Base-by-base conservation (phyloP, 176 grass and related monocot genomes). In the Oryza rufipogon region DNA sequence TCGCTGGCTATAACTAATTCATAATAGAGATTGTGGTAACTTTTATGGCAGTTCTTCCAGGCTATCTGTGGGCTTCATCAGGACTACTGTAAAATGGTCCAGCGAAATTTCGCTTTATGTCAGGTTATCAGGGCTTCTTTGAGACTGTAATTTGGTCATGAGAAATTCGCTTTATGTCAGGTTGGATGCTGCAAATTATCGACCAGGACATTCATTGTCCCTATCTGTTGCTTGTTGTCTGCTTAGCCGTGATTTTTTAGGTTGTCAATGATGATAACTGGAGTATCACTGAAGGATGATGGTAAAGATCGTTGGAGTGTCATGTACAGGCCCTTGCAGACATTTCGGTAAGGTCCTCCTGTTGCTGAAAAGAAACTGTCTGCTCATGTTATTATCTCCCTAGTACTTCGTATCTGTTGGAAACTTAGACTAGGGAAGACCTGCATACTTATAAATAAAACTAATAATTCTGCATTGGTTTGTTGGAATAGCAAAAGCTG, bases 401-500 rank as follows among this genome's bases (percentile, higher is more conserved):
- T 74, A 41, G 39, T 41, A 7, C 45, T 10, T 74, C 13, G 6
- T 10, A 74, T 51, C 19, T 63, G 58, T 11, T 63, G 58, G 8
- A 19, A 63, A 63, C 58, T 63, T 63, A 20, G 20, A 22, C 20
- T 61, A 61, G 56, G 19, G 9, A 61, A 61, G 56, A 11, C 16
- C 16, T 54, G 56, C 56, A 61, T 22, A 61, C n/a, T 61, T 20
- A 61, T 61, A 20, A 19, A 61, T 61, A 61, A 61, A 61, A 61
- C 56, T 61, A 22, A 9, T 6, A 61, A 61, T 61, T 20, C 56
- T 84, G 58, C 81, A 67, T 32, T 85, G 44, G 39, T 61, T 89
- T 85, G 70, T 51, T 71, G 71, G 82, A 89, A 76, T 76, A 48
- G 77, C 65, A 89, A 80, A 85, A 79, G 22, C 51, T 64, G 20